Conservation (phyloP, 257 asterid genomes). For the Solanum neorickii region DNA sequence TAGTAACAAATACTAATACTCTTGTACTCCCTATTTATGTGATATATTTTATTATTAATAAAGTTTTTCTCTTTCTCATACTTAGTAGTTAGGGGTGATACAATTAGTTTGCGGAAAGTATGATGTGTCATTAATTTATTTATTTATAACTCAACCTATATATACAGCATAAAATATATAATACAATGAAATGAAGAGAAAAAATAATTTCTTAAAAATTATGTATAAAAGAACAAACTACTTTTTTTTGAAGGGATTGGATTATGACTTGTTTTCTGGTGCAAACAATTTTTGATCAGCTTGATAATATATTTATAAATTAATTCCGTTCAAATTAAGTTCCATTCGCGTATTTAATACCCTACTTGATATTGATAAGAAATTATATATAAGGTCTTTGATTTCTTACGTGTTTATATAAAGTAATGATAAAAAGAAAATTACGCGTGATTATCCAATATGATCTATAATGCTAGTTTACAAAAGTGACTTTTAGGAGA, state of each 20-base stretch:
- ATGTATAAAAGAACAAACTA: too few species aligned
- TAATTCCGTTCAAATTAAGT: background rate
- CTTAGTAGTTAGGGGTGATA: background rate
- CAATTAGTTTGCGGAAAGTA: background rate
- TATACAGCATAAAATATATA: background rate
- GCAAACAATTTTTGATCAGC: background rate
- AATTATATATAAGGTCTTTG: background rate
- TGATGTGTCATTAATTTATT: too few species aligned
- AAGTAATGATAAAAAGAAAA: background rate
- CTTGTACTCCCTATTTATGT: too few species aligned
- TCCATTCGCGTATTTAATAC: background rate
- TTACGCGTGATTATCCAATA: background rate
- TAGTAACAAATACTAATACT: too few species aligned
- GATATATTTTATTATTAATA: too few species aligned
- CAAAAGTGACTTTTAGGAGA: background rate
- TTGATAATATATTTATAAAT: background rate
- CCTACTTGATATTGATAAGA: background rate
- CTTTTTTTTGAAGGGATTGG: fast-evolving
- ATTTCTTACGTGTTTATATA: background rate
- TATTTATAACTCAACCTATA: too few species aligned
- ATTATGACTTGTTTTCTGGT: background rate
- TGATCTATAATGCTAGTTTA: background rate
- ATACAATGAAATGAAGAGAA: too few species aligned
- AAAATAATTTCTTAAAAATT: background rate
- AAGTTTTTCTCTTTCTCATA: background rate